Evolutionary conservation across 2,329 filamentous ascomycete species (phyloP).

Genomic region (Byssothecium circinans): DNA sequence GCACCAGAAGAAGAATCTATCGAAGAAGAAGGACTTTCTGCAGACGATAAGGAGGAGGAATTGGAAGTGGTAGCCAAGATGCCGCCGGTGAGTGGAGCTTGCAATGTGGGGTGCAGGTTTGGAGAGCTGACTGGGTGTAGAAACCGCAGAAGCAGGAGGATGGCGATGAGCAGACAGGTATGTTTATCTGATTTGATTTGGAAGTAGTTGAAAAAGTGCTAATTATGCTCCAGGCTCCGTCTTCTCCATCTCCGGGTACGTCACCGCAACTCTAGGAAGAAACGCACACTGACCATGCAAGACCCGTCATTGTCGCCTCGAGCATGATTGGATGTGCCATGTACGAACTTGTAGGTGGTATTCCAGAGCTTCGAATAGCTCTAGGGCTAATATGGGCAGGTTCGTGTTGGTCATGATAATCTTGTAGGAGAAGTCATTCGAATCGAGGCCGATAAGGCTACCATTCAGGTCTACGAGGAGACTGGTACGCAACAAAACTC

Average conservation of each 20-base stretch:
- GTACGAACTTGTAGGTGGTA: slow-evolving; percentile 84
- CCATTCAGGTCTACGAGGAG: slow-evolving; percentile 99
- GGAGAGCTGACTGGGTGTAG: slow-evolving; percentile 33
- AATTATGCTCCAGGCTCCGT: slow-evolving; percentile 54
- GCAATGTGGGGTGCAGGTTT: slow-evolving; percentile 4
- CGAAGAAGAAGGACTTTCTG: not conserved
- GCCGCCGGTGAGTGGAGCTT: slow-evolving; percentile 40
- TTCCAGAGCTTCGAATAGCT: not conserved
- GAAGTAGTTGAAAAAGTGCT: slow-evolving; percentile 15
- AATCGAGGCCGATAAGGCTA: slow-evolving; percentile 92
- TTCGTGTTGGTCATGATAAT: slow-evolving; percentile 87
- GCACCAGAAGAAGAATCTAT: slow-evolving; percentile 15
- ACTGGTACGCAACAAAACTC: slow-evolving; percentile 65
- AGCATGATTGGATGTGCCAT: slow-evolving; percentile 99
- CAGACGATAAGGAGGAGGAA: not conserved
- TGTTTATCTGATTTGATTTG: slow-evolving; percentile 12
- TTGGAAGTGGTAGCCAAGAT: slow-evolving; percentile 29
- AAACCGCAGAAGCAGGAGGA: slow-evolving; percentile 43
- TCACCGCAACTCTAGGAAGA: slow-evolving; percentile 18
- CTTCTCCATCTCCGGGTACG: slow-evolving; percentile 70
- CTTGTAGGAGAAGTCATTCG: slow-evolving; percentile 98
- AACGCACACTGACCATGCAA: slow-evolving; percentile 33
- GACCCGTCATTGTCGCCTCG: slow-evolving; percentile 94
- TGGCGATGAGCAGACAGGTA: slow-evolving; percentile 61
- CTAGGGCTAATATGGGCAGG: slow-evolving; percentile 53